These are phyloP conservation scores for Rhizopus delemar DNA, from an alignment of 371 early-diverging fungal species.

Conservation along the genomic window DNA sequence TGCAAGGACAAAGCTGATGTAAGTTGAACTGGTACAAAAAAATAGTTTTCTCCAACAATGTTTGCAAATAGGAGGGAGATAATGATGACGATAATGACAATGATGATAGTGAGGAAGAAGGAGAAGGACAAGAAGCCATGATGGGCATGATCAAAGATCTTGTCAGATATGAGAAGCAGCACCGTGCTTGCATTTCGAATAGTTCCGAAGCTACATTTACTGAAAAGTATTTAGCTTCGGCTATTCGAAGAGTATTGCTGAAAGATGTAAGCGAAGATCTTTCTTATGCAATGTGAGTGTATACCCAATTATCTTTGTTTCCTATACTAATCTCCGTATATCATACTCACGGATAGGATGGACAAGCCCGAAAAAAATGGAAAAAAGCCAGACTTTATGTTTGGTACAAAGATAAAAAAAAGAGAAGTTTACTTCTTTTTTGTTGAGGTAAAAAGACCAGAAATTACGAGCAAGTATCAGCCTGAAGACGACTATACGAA, in stretches of 20 bases:
- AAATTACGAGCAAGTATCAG: conserved; percentile 10
- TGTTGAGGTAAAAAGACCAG: conserved; percentile 14
- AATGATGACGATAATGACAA: conserved; percentile 6
- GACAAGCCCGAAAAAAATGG: conserved; percentile 15
- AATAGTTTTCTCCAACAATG: conserved; percentile 14
- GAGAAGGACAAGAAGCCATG: conserved; percentile 10
- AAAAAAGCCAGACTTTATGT: conserved; percentile 19
- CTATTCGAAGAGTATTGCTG: conserved; percentile 13
- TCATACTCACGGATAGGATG: conserved; percentile 11
- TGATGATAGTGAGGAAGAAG: not conserved
- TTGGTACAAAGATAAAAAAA: conserved; percentile 14
- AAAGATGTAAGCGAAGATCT: conserved; percentile 9
- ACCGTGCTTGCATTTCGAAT: conserved; percentile 7
- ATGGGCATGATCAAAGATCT: conserved; percentile 17
- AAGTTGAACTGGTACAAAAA: conserved; percentile 9
- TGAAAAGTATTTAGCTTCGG: conserved; percentile 12
- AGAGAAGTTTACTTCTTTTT: conserved; percentile 12
- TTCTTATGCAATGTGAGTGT: conserved; percentile 19
- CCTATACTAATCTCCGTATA: conserved; percentile 6
- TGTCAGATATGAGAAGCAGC: conserved; percentile 7
- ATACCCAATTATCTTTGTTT: conserved; percentile 16
- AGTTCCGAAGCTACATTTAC: conserved; percentile 13
- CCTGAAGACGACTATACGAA: conserved; percentile 13
- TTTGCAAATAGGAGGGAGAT: conserved; percentile 14
- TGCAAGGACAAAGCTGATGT: conserved; percentile 22